Percentiles rank a stretch among this genome's conserved stretches.
phyloP scores from a whole-genome alignment of 2,329 filamentous ascomycete genomes.

The Huntiella bhutanensis region DNA sequence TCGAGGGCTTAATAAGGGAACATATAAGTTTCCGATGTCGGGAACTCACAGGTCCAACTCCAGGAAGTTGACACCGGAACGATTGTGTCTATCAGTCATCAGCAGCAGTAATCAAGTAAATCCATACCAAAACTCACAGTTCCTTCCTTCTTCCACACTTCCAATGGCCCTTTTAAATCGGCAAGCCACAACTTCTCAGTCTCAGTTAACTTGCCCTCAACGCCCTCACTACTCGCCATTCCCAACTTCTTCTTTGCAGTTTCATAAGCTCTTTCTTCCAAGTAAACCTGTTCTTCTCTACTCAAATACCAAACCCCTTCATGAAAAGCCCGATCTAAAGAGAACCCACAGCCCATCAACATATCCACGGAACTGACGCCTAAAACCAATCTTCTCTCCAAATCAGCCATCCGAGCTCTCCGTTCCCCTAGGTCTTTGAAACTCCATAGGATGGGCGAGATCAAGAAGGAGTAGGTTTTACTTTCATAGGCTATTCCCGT shows the following conservation, averaged over 20 bases:
- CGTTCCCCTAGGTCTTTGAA: not conserved
- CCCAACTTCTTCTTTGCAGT: not conserved
- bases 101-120: no score
- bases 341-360: constrained; percentile 15
- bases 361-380: constrained; percentile 17
- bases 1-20: no score
- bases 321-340: constrained; percentile 15
- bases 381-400: constrained; percentile 13
- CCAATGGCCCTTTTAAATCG: no score
- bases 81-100: no score
- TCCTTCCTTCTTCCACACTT: no score
- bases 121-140: no score
- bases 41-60: no score
- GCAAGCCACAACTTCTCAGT: no score
- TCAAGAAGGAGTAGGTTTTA: constrained; percentile 17
- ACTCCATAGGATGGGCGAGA: constrained; percentile 16
- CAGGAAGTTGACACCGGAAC: no score
- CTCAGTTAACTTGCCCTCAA: no score
- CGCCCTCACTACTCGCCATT: no score
- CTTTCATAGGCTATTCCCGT: constrained; percentile 13
- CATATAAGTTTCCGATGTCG: no score
- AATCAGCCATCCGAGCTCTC: not conserved
- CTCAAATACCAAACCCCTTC: constrained; percentile 18
- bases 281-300: not conserved
- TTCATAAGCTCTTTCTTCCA: not conserved